Conservation (phyloP, 2,329 filamentous ascomycete species). For the Thielaviopsis musarum region DNA sequence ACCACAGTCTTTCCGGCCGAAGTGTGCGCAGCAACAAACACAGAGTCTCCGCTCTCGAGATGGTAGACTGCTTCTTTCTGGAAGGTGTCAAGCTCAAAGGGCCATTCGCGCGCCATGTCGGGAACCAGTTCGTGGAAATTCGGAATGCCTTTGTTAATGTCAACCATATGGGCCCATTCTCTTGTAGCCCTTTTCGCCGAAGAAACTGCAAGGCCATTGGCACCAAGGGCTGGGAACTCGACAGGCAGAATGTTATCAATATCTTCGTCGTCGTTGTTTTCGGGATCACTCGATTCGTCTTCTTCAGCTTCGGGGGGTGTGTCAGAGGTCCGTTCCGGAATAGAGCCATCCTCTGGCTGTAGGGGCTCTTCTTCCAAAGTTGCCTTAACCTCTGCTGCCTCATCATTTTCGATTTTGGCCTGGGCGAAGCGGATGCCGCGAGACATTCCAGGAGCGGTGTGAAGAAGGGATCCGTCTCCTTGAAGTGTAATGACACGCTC, state of each 20-base stretch:
- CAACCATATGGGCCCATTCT: conserved; percentile 98
- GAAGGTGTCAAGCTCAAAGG: conserved; percentile 93
- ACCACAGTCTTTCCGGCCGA: conserved; percentile 97
- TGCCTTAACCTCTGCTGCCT: conserved; percentile 45
- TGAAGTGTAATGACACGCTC: conserved; percentile 75
- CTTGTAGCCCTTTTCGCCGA: conserved; percentile 57
- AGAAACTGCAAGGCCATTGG: conserved; percentile 60
- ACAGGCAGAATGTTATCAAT: conserved; percentile 81
- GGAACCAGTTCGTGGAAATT: conserved; percentile 90
- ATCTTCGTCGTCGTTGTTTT: conserved; percentile 34
- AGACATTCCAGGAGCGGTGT: conserved; percentile 64
- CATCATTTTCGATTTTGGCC: conserved; percentile 42
- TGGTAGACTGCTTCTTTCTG: conserved; percentile 98
- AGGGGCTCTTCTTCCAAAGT: conserved; percentile 33
- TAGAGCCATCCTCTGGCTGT: conserved; percentile 15
- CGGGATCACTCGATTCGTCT: conserved; percentile 19
- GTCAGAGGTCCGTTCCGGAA: conserved; percentile 17
- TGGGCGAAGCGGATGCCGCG: conserved; percentile 59
- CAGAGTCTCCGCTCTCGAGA: conserved; percentile 87
- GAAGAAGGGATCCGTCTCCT: conserved; percentile 58
- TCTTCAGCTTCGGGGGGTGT: conserved; percentile 13
- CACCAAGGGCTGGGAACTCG: conserved; percentile 83
- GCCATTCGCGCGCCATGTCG: conserved; percentile 91
- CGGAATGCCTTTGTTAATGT: conserved; percentile 81
- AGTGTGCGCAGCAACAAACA: conserved; percentile 94